These are phyloP conservation scores for Dothideomycetes sp. DNA, from an alignment of 2,329 filamentous ascomycete species.

Conservation along the genomic window DNA sequence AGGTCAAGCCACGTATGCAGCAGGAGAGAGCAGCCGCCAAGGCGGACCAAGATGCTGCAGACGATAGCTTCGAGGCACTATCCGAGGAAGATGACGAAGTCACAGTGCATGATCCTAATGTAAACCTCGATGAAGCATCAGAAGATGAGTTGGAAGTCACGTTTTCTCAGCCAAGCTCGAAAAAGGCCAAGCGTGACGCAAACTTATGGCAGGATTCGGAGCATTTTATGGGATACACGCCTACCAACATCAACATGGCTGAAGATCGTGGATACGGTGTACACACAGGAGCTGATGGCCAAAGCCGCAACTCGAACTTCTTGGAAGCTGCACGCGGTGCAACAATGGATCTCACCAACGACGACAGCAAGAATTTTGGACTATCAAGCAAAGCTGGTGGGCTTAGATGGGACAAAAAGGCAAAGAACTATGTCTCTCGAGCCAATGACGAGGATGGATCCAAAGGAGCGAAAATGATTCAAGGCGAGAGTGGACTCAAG, in stretches of 20 bases:
- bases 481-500: constrained; percentile 87
- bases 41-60: constrained; percentile 21
- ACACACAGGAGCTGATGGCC: constrained; percentile 54
- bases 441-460: constrained; percentile 93
- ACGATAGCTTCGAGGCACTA: constrained; percentile 23
- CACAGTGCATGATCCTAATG: constrained; percentile 24
- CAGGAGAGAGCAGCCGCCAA: constrained; percentile 15
- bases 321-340: constrained; percentile 75
- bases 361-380: constrained; percentile 75
- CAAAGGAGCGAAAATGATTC: constrained; percentile 60
- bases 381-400: constrained; percentile 55
- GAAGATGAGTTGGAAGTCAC: constrained; percentile 45
- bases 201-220: constrained; percentile 65
- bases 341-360: constrained; percentile 86
- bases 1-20: constrained; percentile 38
- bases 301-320: constrained; percentile 57
- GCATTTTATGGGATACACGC: constrained; percentile 93
- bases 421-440: constrained; percentile 84
- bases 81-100: constrained; percentile 27
- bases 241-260: constrained; percentile 65
- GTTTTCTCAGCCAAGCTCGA: constrained; percentile 26
- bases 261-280: constrained; percentile 93
- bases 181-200: constrained; percentile 14
- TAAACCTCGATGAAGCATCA: constrained; percentile 32
- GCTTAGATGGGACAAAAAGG: constrained; percentile 95